Percentiles rank a stretch among this genome's conserved stretches.
phyloP scores from a whole-genome alignment of 495 filamentous ascomycete species.

The Annulohypoxylon bovei region DNA sequence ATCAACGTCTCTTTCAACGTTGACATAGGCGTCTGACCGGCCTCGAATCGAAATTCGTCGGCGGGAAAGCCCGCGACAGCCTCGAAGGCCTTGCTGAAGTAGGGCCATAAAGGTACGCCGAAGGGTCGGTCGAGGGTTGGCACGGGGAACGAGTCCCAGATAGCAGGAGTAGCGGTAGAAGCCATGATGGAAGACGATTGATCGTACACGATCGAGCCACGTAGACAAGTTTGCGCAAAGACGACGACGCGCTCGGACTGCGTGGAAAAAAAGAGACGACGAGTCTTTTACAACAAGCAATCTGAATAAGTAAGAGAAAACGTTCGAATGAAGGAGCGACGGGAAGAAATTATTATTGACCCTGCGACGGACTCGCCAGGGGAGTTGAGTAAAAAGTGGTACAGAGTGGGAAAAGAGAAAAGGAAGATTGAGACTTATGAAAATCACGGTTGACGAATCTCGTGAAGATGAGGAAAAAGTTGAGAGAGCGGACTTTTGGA shows the following conservation, averaged over 20 bases:
- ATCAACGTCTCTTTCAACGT: constrained; percentile 71
- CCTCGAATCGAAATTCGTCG: constrained; percentile 73
- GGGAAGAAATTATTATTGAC: constrained; percentile 23
- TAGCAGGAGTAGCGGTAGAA: constrained; percentile 58
- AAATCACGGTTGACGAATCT: constrained; percentile 28
- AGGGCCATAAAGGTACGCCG: constrained; percentile 90
- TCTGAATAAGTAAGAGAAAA: constrained; percentile 18
- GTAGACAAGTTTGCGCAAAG: constrained; percentile 23
- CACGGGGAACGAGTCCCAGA: constrained; percentile 71
- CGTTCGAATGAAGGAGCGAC: constrained; percentile 49
- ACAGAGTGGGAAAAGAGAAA: constrained; percentile 36
- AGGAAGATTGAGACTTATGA: constrained; percentile 36
- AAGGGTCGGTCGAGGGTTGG: constrained; percentile 93
- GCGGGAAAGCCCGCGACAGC: constrained; percentile 75
- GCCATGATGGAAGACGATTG: constrained; percentile 49
- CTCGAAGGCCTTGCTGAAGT: constrained; percentile 88
- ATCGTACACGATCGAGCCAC: constrained; percentile 12
- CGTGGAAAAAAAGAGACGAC: constrained; percentile 5
- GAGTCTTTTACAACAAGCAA: constrained; percentile 21
- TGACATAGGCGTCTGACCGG: constrained; percentile 75
- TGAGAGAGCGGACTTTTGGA: constrained; percentile 16
- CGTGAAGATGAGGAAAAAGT: constrained; percentile 38
- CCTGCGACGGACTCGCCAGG: constrained; percentile 20
- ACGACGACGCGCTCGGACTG: constrained; percentile 19
- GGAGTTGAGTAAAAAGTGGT: constrained; percentile 10